Conservation (phyloP, 2,329 filamentous ascomycete genomes). For the Talaromyces atroroseus region DNA sequence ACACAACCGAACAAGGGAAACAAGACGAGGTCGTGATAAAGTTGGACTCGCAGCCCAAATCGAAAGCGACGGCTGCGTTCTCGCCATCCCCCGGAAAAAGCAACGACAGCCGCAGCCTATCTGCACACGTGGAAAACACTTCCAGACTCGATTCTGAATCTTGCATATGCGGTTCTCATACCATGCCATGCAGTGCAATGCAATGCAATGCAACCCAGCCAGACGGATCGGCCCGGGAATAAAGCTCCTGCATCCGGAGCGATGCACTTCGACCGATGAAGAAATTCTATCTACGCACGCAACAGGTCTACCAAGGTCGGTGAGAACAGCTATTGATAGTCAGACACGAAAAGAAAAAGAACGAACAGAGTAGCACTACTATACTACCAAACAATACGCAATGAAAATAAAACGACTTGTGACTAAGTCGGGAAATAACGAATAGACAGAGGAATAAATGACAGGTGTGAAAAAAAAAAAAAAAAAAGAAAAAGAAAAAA, state of each 20-base stretch:
- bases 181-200: background rate
- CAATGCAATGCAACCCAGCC: background rate
- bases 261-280: background rate
- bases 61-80: background rate
- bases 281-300: background rate
- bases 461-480: background rate
- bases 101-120: background rate
- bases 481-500: too few species aligned
- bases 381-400: background rate
- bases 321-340: background rate
- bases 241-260: background rate
- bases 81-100: slow-evolving; percentile 2
- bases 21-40: background rate
- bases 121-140: background rate
- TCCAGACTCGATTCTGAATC: slow-evolving; percentile 1
- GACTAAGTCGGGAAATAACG: background rate
- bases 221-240: background rate
- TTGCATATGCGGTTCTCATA: background rate
- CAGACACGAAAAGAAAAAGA: background rate
- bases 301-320: too few species aligned
- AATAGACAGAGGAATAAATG: background rate
- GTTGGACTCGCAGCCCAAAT: background rate
- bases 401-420: background rate
- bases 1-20: background rate
- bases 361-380: background rate